Conservation (phyloP, 495 filamentous ascomycete species). For the Penicillium lividum region DNA sequence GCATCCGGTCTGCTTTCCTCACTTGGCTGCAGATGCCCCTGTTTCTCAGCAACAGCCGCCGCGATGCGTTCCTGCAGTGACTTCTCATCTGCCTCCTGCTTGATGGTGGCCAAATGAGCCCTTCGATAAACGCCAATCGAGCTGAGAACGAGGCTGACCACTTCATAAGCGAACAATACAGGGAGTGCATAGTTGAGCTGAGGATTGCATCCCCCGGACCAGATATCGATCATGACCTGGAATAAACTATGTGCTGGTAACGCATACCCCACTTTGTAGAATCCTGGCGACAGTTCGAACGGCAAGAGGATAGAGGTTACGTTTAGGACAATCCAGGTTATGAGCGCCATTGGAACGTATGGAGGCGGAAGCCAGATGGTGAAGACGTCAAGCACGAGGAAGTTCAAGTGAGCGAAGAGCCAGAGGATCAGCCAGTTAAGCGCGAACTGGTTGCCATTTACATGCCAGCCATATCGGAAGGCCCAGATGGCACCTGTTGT, state of each 20-base stretch:
- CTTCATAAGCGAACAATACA: slow-evolving; percentile 40
- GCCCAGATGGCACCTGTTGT: slow-evolving; percentile 52
- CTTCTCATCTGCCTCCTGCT: slow-evolving; percentile 32
- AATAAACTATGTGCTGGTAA: slow-evolving; percentile 51
- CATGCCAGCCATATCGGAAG: slow-evolving; percentile 48
- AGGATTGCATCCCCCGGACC: slow-evolving; percentile 51
- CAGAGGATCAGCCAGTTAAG: slow-evolving; percentile 51
- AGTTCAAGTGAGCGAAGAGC: slow-evolving; percentile 55
- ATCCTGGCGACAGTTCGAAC: slow-evolving; percentile 46
- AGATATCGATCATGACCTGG: slow-evolving; percentile 46
- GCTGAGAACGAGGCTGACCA: slow-evolving; percentile 30
- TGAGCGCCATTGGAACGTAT: slow-evolving; percentile 47
- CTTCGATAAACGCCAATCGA: slow-evolving; percentile 43
- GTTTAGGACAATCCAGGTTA: slow-evolving; percentile 52
- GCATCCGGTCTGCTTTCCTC: background rate
- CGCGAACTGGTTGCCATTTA: slow-evolving; percentile 47
- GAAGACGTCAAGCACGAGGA: slow-evolving; percentile 49
- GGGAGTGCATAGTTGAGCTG: slow-evolving; percentile 43
- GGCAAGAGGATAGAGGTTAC: slow-evolving; percentile 48
- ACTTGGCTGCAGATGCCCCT: background rate
- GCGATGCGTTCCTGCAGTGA: slow-evolving; percentile 27
- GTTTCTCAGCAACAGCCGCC: slow-evolving; percentile 23
- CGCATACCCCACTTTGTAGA: slow-evolving; percentile 49
- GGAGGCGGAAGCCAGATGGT: slow-evolving; percentile 44
- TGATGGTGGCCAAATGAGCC: slow-evolving; percentile 38